Conservation (phyloP, 257 asterid genomes). For the Sherardia arvensis region DNA sequence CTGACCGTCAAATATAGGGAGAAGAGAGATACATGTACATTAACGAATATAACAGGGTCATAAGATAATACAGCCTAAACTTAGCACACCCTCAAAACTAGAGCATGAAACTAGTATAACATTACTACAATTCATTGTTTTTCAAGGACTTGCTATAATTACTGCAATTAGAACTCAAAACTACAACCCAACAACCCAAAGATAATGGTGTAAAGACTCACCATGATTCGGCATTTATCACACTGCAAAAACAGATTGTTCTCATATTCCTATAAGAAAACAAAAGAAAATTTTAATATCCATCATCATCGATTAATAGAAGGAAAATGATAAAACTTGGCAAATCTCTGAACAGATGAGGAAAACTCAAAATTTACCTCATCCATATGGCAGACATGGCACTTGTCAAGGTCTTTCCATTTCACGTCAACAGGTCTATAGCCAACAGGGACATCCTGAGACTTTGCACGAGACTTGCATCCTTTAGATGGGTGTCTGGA, state of each 20-base stretch:
- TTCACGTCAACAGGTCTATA: constrained; percentile 77
- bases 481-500: constrained; percentile 36
- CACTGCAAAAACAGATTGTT: constrained; percentile 95
- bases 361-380: constrained; percentile 43
- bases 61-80: background rate
- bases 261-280: constrained; percentile 81
- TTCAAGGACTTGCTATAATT: background rate
- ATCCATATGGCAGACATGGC: constrained; percentile 98
- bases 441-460: constrained; percentile 42
- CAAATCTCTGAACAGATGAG: constrained; percentile 3
- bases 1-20: background rate
- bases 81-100: background rate
- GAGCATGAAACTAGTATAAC: background rate
- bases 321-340: background rate
- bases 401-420: constrained; percentile 97
- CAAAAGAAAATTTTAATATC: constrained; percentile 16
- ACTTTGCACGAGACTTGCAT: constrained; percentile 42
- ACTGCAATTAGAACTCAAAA: background rate
- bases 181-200: background rate
- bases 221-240: constrained; percentile 99
- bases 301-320: background rate
- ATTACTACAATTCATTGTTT: background rate
- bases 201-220: constrained; percentile 21
- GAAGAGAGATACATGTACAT: background rate
- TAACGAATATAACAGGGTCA: background rate